A percentile compares a stretch with the other conserved stretches of the same genome.
Evolutionary conservation across 768 basidiomycete species (phyloP).

Genomic region (Leccinum disarticulatum): DNA sequence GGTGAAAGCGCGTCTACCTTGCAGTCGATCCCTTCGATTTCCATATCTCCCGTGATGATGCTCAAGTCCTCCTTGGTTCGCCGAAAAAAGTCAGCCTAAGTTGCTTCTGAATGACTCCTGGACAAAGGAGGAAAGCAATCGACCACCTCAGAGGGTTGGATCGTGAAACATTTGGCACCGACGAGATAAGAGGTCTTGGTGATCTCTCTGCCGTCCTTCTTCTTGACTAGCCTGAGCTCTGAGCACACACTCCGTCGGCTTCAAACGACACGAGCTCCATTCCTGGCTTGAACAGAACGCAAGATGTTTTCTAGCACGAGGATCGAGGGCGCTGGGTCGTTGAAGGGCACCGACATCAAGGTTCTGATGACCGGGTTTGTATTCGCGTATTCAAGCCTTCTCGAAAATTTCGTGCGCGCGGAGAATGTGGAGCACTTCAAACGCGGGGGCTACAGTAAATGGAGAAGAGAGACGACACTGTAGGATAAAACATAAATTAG

Average conservation of each 20-base stretch:
- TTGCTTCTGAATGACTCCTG: slow-evolving; percentile 33
- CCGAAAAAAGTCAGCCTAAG: too few species aligned
- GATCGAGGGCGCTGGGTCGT: slow-evolving; percentile 19
- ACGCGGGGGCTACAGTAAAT: slow-evolving; percentile 27
- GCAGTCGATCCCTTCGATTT: slow-evolving; percentile 26
- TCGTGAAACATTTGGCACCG: slow-evolving; percentile 32
- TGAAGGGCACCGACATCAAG: neutral
- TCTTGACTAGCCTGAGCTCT: slow-evolving; percentile 27
- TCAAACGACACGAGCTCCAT: slow-evolving; percentile 45
- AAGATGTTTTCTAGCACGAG: slow-evolving; percentile 29
- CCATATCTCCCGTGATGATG: too few species aligned
- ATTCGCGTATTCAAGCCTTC: slow-evolving; percentile 34
- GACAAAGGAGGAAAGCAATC: neutral
- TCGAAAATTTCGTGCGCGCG: slow-evolving; percentile 38
- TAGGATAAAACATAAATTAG: too few species aligned
- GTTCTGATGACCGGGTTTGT: slow-evolving; percentile 27
- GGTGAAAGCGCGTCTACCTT: slow-evolving; percentile 12
- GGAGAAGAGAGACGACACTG: too few species aligned
- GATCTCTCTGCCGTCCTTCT: slow-evolving; percentile 14
- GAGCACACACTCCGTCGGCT: slow-evolving; percentile 34
- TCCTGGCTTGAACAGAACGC: slow-evolving; percentile 38
- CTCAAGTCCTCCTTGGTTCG: too few species aligned
- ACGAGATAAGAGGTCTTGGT: slow-evolving; percentile 38
- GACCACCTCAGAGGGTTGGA: neutral
- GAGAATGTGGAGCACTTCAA: slow-evolving; percentile 45